Base-by-base conservation (phyloP, 2,329 filamentous ascomycete species). In the Fusarium sp. region DNA sequence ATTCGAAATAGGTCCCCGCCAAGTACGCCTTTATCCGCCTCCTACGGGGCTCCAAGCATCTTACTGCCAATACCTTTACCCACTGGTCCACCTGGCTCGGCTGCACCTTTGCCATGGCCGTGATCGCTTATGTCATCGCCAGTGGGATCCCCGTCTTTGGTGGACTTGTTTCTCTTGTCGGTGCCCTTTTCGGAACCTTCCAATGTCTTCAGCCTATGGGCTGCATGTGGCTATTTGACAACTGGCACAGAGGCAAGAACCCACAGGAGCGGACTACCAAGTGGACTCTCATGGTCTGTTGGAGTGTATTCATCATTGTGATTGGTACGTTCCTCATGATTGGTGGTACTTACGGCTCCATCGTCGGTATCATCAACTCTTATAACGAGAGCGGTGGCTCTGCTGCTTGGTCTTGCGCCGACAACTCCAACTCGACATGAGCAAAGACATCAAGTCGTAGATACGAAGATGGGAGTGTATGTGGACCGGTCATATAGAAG, bases 341-440 rank as follows among this genome's bases (percentile, higher is more conserved):
- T 47, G 80, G 76, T 5, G 83, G 83, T 1, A 84, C 83, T 0
- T 85, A 85, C 51, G 83, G 82, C 1, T 82, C 82, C 0, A 72
- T 85, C 7, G 73, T 82, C 8, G 76, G 71, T 4, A 73, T 74
- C 36, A 78, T 71, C 8, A 75, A 80, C 7, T 73, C 75, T 1
- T 82, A 84, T 58, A 72, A 74, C n/a, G 65, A 65, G 6, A 72
- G 72, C 5, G 79, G 78, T 2, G 81, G 80, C 0, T 79, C 81
- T 3, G 71, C 73, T 1, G 81, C 81, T 0, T 84, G 81, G 77
- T 81, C 82, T 2, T 85, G 82, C 51, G 79, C 78, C 0, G 82
- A 85, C 52, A 85, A 85, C 74, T 23, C 23, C 23, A 23, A 23
- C 23, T 23, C 23, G 23, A 23, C 23, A 23, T 23, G 23, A 23